Evolutionary conservation across 352 stramenopile species (phyloP), one percentile per base, ranked within the genome.

Genomic region (Plasmopara muralis): DNA sequence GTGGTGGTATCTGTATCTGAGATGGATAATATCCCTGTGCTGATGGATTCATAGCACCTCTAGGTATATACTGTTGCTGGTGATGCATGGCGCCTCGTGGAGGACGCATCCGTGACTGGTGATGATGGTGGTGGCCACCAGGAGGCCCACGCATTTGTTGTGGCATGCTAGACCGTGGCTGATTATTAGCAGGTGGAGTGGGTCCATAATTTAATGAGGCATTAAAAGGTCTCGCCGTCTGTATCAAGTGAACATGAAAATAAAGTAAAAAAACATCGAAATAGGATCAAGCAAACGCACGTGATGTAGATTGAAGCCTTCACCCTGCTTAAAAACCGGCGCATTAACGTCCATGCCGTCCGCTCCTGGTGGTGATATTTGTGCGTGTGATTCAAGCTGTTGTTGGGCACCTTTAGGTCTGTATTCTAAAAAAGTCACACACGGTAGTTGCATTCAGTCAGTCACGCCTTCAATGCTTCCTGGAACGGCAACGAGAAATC

Each of bases 81-180:
- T 74, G 66, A n/a, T 74, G 66, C 53, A 72, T 69, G 16, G 45
- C 55, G 7, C 66, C 61, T 48, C 70, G 55, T 34, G 70, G 73
- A 28, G 56, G 65, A 4, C 69, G 70, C 39, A 69, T 66, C 56
- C 68, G 58, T 15, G 65, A 6, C 31, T 35, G 57, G 39, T 53
- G 57, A 9, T 74, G 68, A 43, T 81, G 56, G 28, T 75, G 68
- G 43, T 68, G 55, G 13, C 50, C 41, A 9, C 55, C 66, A n/a
- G 66, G 70, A 0, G 70, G 70, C 0, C 70, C 70, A 10, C 73
- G 68, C 72, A 83, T 83, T 47, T 77, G 69, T 28, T 77, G 64
- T 41, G 62, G 62, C 46, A 72, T 74, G 25, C 53, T 61, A 28
- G 55, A 39, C 7, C 40, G 44, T 28, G 55, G 55, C 39, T 76